Evolutionary conservation across 345 rosid species (phyloP), one percentile per base, ranked within the genome.

Genomic region (Eucalyptus sideroxylon): DNA sequence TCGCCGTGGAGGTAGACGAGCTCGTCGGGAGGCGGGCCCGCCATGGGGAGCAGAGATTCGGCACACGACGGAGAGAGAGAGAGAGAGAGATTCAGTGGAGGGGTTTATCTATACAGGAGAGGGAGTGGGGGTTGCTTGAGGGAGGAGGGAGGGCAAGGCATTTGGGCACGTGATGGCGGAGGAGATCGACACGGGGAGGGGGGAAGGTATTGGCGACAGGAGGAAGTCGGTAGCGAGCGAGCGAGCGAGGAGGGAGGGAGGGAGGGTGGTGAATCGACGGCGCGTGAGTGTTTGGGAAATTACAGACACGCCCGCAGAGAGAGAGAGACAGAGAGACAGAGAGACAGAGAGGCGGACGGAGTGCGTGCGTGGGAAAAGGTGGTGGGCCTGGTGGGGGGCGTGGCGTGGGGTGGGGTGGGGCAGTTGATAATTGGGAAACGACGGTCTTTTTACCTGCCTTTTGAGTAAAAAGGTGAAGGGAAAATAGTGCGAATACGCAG

Each of bases 1-100:
- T 97, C 97, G 7, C 99, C 99, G 89, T 98, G 95, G 89, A 98
- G 94, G 89, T 92, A 93, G 87, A 87, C 82, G 49, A 86, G 47
- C 83, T 40, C 26, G 24, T 77, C 83, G 7, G 83, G 5, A 40
- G 83, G 47, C 30, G 47, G 24, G 27, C 16, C 47, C 47, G 83
- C 83, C 83, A 77, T 77, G 47, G 26, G 27, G 26, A n/a, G 26
- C 34, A 30, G 24, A 50, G 51, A 27, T 4, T 11, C 8, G n/a
- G 82, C 7, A 42, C 85, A 26, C 51, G 51, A 59, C n/a, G 26
- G 42, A 26, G 26, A 27, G 67, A 7, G 37, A 21, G 31, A 12
- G 9, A 44, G 9, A 24, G 16, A 45, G 2, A 51, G 51, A 62
- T 50, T 55, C 62, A 16, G 19, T 47, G 53, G 53, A 49, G 72